Base-by-base conservation (phyloP, 73 alveolate genomes). In the Vitrella brassicaformis region DNA sequence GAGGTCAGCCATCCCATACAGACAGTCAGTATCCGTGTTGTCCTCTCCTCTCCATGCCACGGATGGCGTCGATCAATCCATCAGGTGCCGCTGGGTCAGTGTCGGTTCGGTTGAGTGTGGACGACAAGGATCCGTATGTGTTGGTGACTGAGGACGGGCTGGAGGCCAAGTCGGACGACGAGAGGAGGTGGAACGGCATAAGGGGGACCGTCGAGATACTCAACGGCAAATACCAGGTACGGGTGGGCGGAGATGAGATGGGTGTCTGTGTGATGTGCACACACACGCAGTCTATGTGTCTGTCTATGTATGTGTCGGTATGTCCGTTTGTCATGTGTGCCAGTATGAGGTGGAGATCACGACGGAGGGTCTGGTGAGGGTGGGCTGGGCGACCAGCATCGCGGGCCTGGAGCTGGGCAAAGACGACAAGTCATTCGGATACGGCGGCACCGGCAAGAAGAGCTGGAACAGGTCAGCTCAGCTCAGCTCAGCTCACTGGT, bases 121-220 rank as follows among this genome's bases (percentile, higher is more conserved):
- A 39, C 14, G 56, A 39, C 14, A 77, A 77, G 84, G 84, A 77
- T 71, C 47, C 69, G 78, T 77, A 68, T 25, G 84, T 77, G 69
- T 78, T 77, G 8, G 84, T 77, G 68, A 69, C 84, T 4, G 84
- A 77, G 72, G 84, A 77, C 67, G 84, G 84, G 47, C 25, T 69
- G 78, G 84, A 77, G 32, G 68, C 77, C 56, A 77, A 77, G 67
- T 68, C 78, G 28, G 84, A 77, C 14, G 84, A 77, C 47, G 78
- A 77, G 39, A 68, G 69, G 78, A 67, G 84, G 30, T 77, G 77
- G 84, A 69, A 69, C 28, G 84, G 82, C 75, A 39, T 77, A 30
- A 30, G 84, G 18, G 84, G 72, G 28, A 69, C 84, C 67, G 29
- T 69, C 10, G 84, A 77, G 30, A 72, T 77, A 22, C 68, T 77